Evolutionary conservation across 106 monocot genomes (phyloP), one percentile per base, ranked within the genome.

Genomic region (Acorus calamus): DNA sequence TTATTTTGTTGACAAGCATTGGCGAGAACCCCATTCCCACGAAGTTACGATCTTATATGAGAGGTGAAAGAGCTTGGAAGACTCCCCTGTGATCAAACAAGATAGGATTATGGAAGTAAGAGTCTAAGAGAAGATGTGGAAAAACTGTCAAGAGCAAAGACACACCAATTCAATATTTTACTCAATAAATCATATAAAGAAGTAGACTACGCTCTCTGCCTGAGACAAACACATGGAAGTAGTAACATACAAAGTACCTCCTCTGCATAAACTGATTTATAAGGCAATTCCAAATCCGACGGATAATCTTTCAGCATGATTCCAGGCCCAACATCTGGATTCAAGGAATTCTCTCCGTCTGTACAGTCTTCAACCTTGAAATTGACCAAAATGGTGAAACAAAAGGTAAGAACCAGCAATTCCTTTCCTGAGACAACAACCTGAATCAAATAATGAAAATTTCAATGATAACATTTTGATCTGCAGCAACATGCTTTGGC

Each of bases 11-110:
- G 8, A 90, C 90, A 69, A 90, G 77, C 47, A 56, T 57, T 50
- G 80, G 59, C 55, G 74, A 80, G 76, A 90, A 90, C 7, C 90
- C 90, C 90, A 90, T 90, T 6, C 76, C 86, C 57, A 91, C 61
- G 78, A 91, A 86, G 61, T 76, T 28, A 56, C 52, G 71, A 76
- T 69, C 75, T 90, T 57, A 83, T 59, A 61, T 70, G 67, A 73
- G 76, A 49, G 12, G 46, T 54, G 47, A 83, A 86, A 48, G 86
- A 85, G 48, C 82, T 75, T 42, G 79, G 60, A 46, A 69, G 52
- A 71, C 54, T 63, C 69, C 70, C 79, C 89, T 89, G 28, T 57
- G 81, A n/a, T 47, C 28, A 3, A 7, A 53, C 6, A 46, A 47
- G 54, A 3, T 2, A 14, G 61, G 42, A 53, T 43, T 49, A 11